phyloP scores from a whole-genome alignment of 805 yeast species.

The Suhomyces vadensis region DNA sequence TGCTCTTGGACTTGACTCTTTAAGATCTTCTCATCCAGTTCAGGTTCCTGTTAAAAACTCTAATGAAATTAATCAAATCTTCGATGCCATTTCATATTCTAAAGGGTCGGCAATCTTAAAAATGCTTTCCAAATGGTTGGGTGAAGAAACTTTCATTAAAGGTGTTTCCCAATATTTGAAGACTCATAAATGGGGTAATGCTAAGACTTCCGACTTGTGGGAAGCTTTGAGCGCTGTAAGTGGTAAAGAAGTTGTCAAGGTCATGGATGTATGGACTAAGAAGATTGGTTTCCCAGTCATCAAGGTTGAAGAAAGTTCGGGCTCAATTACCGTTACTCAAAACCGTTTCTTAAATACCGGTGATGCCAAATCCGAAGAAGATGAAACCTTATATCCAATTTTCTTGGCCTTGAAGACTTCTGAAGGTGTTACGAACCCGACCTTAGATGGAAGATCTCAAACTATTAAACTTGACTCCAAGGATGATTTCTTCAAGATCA shows the following conservation, averaged over 20 bases:
- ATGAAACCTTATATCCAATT: conserved; percentile 67
- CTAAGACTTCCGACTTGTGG: conserved; percentile 78
- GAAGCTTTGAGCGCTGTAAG: conserved; percentile 65
- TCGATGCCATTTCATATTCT: conserved; percentile 80
- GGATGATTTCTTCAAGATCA: conserved; percentile 64
- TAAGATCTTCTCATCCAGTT: conserved; percentile 83
- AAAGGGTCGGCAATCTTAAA: conserved; percentile 79
- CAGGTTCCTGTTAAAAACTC: conserved; percentile 81
- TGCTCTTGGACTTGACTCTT: conserved; percentile 73
- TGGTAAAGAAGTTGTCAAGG: conserved; percentile 68
- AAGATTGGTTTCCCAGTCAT: conserved; percentile 78
- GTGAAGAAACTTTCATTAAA: conserved; percentile 71
- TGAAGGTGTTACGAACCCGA: conserved; percentile 61
- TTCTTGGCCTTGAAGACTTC: conserved; percentile 63
- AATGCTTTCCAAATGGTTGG: conserved; percentile 79
- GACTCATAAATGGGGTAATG: conserved; percentile 75
- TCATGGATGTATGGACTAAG: conserved; percentile 81
- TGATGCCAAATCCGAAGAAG: conserved; percentile 75
- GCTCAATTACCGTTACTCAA: conserved; percentile 60
- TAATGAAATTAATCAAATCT: conserved; percentile 79
- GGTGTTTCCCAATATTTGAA: conserved; percentile 79
- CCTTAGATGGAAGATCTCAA: conserved; percentile 46
- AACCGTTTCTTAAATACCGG: conserved; percentile 75
- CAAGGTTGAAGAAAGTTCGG: conserved; percentile 56
- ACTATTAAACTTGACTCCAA: conserved; percentile 39